These are phyloP conservation scores for Brasilioporus rufonigricans DNA, from an alignment of 768 basidiomycete genomes.

Conservation along the genomic window DNA sequence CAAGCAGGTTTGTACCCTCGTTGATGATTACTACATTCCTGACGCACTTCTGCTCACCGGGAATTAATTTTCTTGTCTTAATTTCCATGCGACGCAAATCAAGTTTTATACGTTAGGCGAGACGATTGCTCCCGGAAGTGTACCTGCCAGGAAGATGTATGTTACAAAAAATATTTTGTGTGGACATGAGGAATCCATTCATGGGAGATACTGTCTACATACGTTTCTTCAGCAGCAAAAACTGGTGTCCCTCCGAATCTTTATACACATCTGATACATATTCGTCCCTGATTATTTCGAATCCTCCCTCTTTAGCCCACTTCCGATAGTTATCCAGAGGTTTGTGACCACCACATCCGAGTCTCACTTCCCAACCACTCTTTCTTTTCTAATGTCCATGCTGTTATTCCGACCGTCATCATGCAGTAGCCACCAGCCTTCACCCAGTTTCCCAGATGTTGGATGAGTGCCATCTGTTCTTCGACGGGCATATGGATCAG, in stretches of 20 bases:
- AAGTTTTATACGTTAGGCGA: neutral
- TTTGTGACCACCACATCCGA: constrained; percentile 8
- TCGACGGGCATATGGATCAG: constrained; percentile 7
- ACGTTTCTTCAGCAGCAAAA: constrained; percentile 3
- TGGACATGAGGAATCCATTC: constrained; percentile 1
- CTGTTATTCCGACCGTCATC: constrained; percentile 5
- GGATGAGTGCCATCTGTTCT: constrained; percentile 7
- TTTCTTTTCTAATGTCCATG: neutral
- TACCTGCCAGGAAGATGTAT: neutral
- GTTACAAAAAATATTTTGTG: constrained; percentile 4
- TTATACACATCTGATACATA: neutral
- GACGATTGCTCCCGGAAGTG: neutral
- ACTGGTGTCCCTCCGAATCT: constrained; percentile 7
- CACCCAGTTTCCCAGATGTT: constrained; percentile 18
- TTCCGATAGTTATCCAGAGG: constrained; percentile 7
- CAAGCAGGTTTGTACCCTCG: constrained; percentile 19
- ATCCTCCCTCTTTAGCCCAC: constrained; percentile 3
- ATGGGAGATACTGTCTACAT: constrained; percentile 8
- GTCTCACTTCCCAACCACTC: neutral
- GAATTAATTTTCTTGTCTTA: constrained; percentile 15
- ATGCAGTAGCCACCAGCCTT: constrained; percentile 7
- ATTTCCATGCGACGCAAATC: constrained; percentile 16
- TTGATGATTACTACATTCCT: constrained; percentile 8
- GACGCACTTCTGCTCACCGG: constrained; percentile 8
- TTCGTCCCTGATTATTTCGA: constrained; percentile 11